Conservation (phyloP, 2,329 filamentous ascomycete genomes). For the Aureobasidium sp. region DNA sequence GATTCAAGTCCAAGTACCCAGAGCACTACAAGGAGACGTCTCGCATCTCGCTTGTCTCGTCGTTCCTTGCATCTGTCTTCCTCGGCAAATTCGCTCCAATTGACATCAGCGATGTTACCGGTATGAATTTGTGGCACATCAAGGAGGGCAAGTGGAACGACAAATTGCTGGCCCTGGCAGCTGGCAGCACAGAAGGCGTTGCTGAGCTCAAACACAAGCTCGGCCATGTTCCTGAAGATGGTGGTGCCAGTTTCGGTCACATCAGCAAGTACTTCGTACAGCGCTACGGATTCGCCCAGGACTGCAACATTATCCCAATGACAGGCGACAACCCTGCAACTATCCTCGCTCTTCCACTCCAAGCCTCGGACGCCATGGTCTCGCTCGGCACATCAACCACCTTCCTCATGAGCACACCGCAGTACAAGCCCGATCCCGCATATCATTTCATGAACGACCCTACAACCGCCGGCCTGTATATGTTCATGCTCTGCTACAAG, state of each 20-base stretch:
- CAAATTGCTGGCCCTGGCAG: conserved; percentile 64
- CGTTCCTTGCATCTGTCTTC: conserved; percentile 86
- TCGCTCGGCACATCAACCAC: conserved; percentile 92
- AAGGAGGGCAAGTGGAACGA: conserved; percentile 63
- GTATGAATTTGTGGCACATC: conserved; percentile 96
- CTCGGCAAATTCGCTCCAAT: conserved; percentile 78
- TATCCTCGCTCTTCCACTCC: conserved; percentile 81
- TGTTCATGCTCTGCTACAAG: conserved; percentile 99
- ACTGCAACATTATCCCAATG: conserved; percentile 74
- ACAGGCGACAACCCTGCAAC: conserved; percentile 96
- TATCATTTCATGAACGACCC: conserved; percentile 99
- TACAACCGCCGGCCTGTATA: conserved; percentile 80
- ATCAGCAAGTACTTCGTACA: conserved; percentile 71
- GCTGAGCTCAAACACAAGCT: conserved; percentile 66
- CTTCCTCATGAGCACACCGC: conserved; percentile 93
- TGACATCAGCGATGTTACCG: conserved; percentile 89
- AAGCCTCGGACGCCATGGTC: conserved; percentile 85
- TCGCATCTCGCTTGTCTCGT: conserved; percentile 88
- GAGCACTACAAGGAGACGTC: conserved; percentile 71
- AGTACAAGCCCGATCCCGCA: conserved; percentile 77
- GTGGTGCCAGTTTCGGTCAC: conserved; percentile 66
- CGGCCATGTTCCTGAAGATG: conserved; percentile 69
- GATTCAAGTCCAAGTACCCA: conserved; percentile 72
- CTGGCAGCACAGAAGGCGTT: conserved; percentile 51
- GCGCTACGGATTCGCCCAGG: conserved; percentile 66